Evolutionary conservation across 2,329 filamentous ascomycete species (phyloP).

Genomic region (Colletotrichum horii): DNA sequence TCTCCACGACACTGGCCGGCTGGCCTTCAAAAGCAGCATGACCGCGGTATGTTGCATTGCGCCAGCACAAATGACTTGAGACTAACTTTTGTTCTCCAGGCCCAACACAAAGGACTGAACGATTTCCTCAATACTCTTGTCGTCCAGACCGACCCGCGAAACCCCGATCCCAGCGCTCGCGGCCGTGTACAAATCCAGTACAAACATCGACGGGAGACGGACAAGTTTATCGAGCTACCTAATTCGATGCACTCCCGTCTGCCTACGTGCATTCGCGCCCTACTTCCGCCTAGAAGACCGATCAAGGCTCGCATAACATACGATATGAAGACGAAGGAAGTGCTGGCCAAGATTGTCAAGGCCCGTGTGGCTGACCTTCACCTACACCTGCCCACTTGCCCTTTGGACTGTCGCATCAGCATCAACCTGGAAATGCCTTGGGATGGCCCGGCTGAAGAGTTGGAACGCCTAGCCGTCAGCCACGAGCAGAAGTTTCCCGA

Average conservation of each 20-base stretch:
- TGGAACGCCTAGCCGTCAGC: constrained; percentile 45
- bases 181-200: constrained; percentile 74
- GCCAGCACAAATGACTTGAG: not conserved
- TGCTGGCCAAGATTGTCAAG: constrained; percentile 89
- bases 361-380: constrained; percentile 87
- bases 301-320: constrained; percentile 76
- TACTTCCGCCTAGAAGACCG: constrained; percentile 61
- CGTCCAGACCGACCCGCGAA: constrained; percentile 60
- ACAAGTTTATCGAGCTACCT: constrained; percentile 83
- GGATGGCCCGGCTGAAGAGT: constrained; percentile 68
- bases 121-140: constrained; percentile 79
- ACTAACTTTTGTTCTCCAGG: constrained; percentile 45
- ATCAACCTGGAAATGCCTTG: constrained; percentile 94
- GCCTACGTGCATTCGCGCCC: constrained; percentile 66
- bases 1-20: constrained; percentile 62
- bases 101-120: constrained; percentile 84
- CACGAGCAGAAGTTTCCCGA: constrained; percentile 54
- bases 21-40: constrained; percentile 88
- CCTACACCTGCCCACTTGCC: constrained; percentile 76
- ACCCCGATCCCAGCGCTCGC: constrained; percentile 43
- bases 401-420: constrained; percentile 91
- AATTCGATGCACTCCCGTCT: constrained; percentile 62
- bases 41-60: constrained; percentile 67
- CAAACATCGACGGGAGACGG: constrained; percentile 80
- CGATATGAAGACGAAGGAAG: constrained; percentile 72